Evolutionary conservation across 768 basidiomycete genomes (phyloP).

Genomic region (Amanita pallidorosea): DNA sequence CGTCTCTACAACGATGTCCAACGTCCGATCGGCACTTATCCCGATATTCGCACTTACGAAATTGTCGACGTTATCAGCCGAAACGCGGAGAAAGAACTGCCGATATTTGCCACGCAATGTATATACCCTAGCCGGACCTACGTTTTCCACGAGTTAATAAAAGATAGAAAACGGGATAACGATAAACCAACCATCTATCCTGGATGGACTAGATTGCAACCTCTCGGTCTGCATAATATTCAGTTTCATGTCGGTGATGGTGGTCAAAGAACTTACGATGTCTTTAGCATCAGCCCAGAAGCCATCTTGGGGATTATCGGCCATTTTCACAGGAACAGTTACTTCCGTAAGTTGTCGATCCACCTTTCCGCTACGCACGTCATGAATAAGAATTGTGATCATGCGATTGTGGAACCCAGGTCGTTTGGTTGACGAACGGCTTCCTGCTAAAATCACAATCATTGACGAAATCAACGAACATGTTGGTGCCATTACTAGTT

Average conservation of each 20-base stretch:
- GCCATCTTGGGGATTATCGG: slow-evolving; percentile 39
- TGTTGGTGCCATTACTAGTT: background rate
- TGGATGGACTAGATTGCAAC: slow-evolving; percentile 50
- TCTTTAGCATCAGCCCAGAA: slow-evolving; percentile 68
- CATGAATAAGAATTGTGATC: slow-evolving; percentile 60
- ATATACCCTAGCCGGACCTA: slow-evolving; percentile 62
- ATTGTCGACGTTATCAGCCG: slow-evolving; percentile 38
- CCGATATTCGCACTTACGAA: slow-evolving; percentile 46
- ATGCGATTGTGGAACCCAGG: slow-evolving; percentile 23
- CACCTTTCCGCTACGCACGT: slow-evolving; percentile 37
- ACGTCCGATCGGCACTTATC: slow-evolving; percentile 39
- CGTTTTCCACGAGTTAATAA: slow-evolving; percentile 2
- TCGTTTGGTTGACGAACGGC: background rate
- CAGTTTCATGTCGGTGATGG: background rate
- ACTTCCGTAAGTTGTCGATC: slow-evolving; percentile 62
- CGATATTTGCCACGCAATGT: slow-evolving; percentile 57
- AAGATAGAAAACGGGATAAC: background rate
- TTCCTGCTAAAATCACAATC: background rate
- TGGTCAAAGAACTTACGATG: slow-evolving; percentile 25
- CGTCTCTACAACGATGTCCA: slow-evolving; percentile 49
- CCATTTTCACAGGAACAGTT: slow-evolving; percentile 39
- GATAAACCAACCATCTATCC: slow-evolving; percentile 52
- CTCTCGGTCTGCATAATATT: slow-evolving; percentile 26
- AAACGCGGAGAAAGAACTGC: slow-evolving; percentile 57
- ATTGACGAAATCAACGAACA: background rate